Evolutionary conservation across 1,284 basidiomycete species (phyloP).

Genomic region (Cryptococcus deneoformans): DNA sequence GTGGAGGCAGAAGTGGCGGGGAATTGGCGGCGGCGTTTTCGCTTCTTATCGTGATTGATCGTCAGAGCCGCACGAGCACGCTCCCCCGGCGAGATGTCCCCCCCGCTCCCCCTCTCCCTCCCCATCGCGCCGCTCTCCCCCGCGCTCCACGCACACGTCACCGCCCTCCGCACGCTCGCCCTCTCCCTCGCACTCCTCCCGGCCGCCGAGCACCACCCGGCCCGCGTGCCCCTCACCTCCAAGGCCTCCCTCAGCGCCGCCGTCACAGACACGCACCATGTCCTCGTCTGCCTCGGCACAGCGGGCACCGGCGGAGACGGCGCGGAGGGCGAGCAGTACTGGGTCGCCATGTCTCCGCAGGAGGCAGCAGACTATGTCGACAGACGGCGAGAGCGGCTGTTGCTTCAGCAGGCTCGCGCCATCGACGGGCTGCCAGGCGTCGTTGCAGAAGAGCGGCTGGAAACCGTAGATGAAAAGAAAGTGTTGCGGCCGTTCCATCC

Average conservation of each 20-base stretch:
- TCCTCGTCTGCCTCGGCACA: constrained; percentile 35
- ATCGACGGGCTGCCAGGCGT: constrained; percentile 12
- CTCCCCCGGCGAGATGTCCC: neutral
- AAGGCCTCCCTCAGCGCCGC: constrained; percentile 36
- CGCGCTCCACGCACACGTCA: constrained; percentile 28
- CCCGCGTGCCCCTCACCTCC: constrained; percentile 31
- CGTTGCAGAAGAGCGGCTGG: too few relatives aligned
- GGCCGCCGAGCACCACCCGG: constrained; percentile 22
- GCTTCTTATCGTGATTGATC: too few relatives aligned
- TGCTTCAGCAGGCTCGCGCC: constrained; percentile 23
- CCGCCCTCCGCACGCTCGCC: constrained; percentile 31
- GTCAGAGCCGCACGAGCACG: too few relatives aligned
- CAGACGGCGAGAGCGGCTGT: constrained; percentile 21
- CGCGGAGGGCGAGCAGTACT: constrained; percentile 13
- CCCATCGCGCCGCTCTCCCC: constrained; percentile 24
- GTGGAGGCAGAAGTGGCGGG: too few relatives aligned
- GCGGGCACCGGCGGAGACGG: neutral
- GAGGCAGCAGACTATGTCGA: constrained; percentile 36
- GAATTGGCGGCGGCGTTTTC: too few relatives aligned
- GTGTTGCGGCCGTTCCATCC: too few relatives aligned
- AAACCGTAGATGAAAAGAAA: too few relatives aligned
- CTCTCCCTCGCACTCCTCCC: constrained; percentile 22
- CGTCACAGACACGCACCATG: constrained; percentile 32
- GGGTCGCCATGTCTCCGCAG: constrained; percentile 39
- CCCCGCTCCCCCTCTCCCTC: constrained; percentile 9